Conservation (phyloP, 1,284 basidiomycete species). For the Mycena citricolor region DNA sequence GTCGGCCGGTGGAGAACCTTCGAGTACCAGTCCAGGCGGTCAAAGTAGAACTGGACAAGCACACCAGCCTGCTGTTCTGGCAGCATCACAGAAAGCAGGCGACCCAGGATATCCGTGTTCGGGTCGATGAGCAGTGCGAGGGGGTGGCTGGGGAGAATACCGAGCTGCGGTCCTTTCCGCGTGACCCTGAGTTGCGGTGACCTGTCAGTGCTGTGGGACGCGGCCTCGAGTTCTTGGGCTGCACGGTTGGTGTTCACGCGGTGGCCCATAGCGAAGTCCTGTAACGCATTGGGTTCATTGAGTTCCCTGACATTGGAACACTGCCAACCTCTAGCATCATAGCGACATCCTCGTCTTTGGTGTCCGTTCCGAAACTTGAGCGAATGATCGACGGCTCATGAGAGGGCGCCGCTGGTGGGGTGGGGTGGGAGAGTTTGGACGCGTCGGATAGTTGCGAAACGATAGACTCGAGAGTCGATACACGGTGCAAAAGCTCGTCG, state of each 20-base stretch:
- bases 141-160: constrained; percentile 21
- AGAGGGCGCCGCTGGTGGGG: constrained; percentile 4
- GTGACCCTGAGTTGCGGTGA: constrained; percentile 8
- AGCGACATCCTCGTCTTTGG: constrained; percentile 28
- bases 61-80: constrained; percentile 8
- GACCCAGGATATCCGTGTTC: constrained; percentile 14
- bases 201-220: constrained; percentile 10
- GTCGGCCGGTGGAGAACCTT: constrained; percentile 25
- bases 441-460: constrained; percentile 11
- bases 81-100: constrained; percentile 19
- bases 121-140: constrained; percentile 24
- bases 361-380: constrained; percentile 23
- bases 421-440: not conserved
- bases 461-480: constrained; percentile 9
- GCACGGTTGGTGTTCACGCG: constrained; percentile 26
- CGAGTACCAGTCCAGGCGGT: constrained; percentile 27
- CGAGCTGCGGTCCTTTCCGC: constrained; percentile 4
- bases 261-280: constrained; percentile 30
- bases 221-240: constrained; percentile 22
- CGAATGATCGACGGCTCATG: constrained; percentile 17
- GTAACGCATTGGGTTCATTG: not conserved
- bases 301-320: not conserved
- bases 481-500: constrained; percentile 13
- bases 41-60: constrained; percentile 27
- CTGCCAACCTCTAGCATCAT: constrained; percentile 28